Evolutionary conservation across 106 monocot genomes (phyloP).

Genomic region (Triglochin maritima): DNA sequence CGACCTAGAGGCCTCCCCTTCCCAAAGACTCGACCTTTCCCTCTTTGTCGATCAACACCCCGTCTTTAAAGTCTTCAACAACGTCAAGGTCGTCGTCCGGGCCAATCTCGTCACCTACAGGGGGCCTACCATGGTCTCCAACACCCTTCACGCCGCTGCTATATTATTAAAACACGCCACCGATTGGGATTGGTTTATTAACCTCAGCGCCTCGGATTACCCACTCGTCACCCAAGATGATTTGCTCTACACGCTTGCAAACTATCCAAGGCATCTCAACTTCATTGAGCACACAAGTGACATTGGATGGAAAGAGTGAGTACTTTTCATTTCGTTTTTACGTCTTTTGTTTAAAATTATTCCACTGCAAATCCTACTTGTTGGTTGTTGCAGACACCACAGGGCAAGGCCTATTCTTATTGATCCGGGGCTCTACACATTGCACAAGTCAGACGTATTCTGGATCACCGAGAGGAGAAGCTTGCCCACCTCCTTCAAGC

Average conservation of each 20-base stretch:
- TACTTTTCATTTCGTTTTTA: not conserved
- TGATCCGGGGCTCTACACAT: constrained; percentile 59
- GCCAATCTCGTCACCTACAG: constrained; percentile 6
- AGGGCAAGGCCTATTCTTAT: constrained; percentile 62
- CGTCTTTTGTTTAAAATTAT: no score
- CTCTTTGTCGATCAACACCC: constrained; percentile 3
- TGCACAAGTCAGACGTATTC: constrained; percentile 50
- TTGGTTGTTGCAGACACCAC: constrained; percentile 25
- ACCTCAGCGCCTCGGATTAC: constrained; percentile 19
- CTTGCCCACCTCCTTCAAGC: constrained; percentile 62
- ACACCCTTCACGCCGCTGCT: constrained; percentile 18
- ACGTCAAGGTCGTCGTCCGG: constrained; percentile 10
- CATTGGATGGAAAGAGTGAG: constrained; percentile 91
- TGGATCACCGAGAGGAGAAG: constrained; percentile 58
- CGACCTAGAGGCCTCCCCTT: constrained; percentile 20
- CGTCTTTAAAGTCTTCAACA: constrained; percentile 8
- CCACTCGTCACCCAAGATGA: constrained; percentile 29
- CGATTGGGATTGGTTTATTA: constrained; percentile 27
- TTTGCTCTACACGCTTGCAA: constrained; percentile 73
- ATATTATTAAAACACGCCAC: constrained; percentile 6
- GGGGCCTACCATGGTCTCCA: constrained; percentile 16
- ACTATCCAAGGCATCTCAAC: constrained; percentile 75
- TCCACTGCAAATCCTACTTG: no score
- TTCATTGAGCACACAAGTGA: constrained; percentile 91
- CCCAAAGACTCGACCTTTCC: constrained; percentile 10